Percentiles rank a stretch among this genome's conserved stretches.
Conservation (phyloP, 805 yeast genomes). For the Myxozyma monticola region DNA sequence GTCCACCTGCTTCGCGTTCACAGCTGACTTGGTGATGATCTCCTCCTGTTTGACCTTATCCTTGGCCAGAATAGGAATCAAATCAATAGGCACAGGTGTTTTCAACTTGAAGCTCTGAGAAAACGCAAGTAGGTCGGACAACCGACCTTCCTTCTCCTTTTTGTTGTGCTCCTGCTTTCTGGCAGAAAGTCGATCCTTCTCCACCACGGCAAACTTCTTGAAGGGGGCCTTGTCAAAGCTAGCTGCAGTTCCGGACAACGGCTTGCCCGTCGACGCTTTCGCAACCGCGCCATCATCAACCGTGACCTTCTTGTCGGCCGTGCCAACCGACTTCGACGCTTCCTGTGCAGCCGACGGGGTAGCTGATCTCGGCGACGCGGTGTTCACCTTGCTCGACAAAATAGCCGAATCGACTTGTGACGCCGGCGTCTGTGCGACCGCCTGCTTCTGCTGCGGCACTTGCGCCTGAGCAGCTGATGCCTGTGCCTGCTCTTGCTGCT, state of each 20-base stretch:
- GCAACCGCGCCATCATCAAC: not conserved
- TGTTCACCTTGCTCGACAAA: conserved; percentile 14
- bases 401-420: conserved; percentile 27
- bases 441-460: conserved; percentile 19
- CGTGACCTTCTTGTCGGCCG: not conserved
- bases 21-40: conserved; percentile 43
- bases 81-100: conserved; percentile 57
- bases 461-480: conserved; percentile 3
- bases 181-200: conserved; percentile 36
- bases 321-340: not conserved
- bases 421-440: conserved; percentile 23
- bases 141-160: conserved; percentile 38
- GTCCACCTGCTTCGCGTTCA: conserved; percentile 22
- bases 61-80: conserved; percentile 68
- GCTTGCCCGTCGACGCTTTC: not conserved
- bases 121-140: conserved; percentile 62
- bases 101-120: conserved; percentile 73
- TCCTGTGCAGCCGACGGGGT: not conserved
- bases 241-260: not conserved
- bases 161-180: conserved; percentile 35
- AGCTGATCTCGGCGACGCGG: conserved; percentile 1
- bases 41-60: conserved; percentile 66
- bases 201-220: conserved; percentile 38
- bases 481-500: conserved; percentile 3
- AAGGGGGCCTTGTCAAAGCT: conserved; percentile 32